phyloP scores from a whole-genome alignment of 228 moss, liverwort and hornwort species.

The Sphagnum fallax region DNA sequence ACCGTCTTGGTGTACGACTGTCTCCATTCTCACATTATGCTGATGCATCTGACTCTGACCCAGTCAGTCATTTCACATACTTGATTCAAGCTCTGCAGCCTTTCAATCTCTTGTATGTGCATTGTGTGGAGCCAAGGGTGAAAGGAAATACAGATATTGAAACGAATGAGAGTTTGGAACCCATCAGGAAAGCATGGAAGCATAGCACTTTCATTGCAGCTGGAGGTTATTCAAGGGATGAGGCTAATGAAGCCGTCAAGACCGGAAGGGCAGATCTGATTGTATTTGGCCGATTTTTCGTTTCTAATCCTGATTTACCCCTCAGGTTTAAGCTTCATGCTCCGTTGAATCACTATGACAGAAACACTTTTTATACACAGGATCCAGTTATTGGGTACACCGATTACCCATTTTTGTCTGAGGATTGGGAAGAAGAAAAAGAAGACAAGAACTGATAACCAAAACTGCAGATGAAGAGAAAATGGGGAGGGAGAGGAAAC shows the following conservation, averaged over 20 bases:
- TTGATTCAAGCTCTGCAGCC: conserved; percentile 17
- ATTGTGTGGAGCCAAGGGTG: conserved; percentile 41
- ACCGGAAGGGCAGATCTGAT: conserved; percentile 26
- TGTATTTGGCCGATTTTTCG: conserved; percentile 19
- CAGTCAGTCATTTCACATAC: conserved; percentile 7
- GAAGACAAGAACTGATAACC: no score
- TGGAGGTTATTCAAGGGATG: conserved; percentile 12
- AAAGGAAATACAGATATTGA: not conserved
- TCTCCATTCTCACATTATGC: conserved; percentile 46
- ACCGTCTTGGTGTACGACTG: conserved; percentile 37
- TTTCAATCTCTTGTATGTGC: conserved; percentile 26
- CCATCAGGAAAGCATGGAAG: not conserved
- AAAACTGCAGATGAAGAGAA: no score
- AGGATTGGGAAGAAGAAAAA: not conserved
- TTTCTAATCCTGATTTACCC: conserved; percentile 32
- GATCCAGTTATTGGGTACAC: conserved; percentile 27
- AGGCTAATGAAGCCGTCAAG: conserved; percentile 2
- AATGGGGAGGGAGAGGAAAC: no score
- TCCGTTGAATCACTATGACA: conserved; percentile 11
- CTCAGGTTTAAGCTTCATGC: conserved; percentile 17
- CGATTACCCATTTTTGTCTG: conserved; percentile 23
- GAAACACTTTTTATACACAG: conserved; percentile 11
- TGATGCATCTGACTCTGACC: conserved; percentile 18
- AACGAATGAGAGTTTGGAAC: not conserved
- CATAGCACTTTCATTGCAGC: conserved; percentile 8